Conservation (phyloP, 2,329 filamentous ascomycete species). For the Fusarium nanum region DNA sequence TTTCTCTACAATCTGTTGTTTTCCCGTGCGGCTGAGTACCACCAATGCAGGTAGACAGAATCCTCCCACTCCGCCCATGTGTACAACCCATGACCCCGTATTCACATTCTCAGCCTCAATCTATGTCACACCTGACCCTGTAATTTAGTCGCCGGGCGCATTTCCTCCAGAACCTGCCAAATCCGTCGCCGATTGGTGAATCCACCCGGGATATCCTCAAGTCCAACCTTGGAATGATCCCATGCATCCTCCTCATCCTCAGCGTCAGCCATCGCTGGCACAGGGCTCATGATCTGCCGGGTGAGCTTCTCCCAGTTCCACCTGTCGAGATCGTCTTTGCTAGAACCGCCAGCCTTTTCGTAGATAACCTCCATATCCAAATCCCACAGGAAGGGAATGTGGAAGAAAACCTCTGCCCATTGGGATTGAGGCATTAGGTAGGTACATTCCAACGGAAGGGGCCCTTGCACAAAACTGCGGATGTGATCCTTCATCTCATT, state of each 20-base stretch:
- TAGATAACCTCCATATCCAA: neutral
- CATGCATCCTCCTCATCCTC: neutral
- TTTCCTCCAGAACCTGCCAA: conserved; percentile 5
- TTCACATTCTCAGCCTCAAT: neutral
- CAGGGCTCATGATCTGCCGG: neutral
- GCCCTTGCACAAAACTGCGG: neutral
- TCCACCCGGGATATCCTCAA: neutral
- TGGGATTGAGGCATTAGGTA: neutral
- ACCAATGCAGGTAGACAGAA: too few relatives aligned
- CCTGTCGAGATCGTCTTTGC: neutral
- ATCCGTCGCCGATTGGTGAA: conserved; percentile 6
- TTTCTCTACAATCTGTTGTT: too few relatives aligned
- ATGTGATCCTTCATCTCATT: neutral
- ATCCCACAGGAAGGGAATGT: conserved; percentile 9
- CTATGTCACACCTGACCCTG: neutral
- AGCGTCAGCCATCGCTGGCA: neutral
- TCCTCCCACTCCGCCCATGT: too few relatives aligned
- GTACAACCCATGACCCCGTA: fast-evolving
- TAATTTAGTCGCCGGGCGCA: neutral
- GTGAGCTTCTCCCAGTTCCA: conserved; percentile 19
- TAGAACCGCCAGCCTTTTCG: neutral
- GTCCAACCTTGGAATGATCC: neutral
- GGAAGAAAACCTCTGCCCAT: neutral
- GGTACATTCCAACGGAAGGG: neutral
- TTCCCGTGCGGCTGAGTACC: too few relatives aligned